Evolutionary conservation across 345 rosid genomes (phyloP).

Genomic region (Populus alba): DNA sequence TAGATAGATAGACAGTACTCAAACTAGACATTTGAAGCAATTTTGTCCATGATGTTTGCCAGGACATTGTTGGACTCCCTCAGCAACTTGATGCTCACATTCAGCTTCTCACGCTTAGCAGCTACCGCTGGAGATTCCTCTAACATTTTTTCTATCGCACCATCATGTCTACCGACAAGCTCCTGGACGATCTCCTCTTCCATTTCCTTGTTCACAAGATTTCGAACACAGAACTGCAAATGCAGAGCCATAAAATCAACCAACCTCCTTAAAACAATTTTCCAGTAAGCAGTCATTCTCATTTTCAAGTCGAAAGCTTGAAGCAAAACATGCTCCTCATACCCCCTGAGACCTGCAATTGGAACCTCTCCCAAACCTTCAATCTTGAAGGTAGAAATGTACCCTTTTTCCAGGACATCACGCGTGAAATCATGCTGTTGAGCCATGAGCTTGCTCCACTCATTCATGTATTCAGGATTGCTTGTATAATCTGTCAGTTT

Average conservation of each 20-base stretch:
- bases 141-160: too few species aligned
- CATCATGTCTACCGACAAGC: constrained; percentile 8
- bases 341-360: not conserved
- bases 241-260: constrained; percentile 30
- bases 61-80: too few species aligned
- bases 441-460: constrained; percentile 26
- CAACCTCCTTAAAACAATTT: constrained; percentile 24
- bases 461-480: constrained; percentile 27
- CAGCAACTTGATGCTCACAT: too few species aligned
- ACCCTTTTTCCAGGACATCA: not conserved
- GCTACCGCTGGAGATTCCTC: too few species aligned
- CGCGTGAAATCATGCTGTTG: constrained; percentile 2
- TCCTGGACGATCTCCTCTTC: constrained; percentile 26
- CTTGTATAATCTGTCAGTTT: constrained; percentile 37
- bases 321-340: not conserved
- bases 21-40: too few species aligned
- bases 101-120: too few species aligned
- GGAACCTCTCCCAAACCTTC: constrained; percentile 20
- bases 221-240: constrained; percentile 18
- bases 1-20: too few species aligned
- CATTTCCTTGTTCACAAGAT: constrained; percentile 20
- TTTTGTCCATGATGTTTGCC: too few species aligned
- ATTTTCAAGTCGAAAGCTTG: constrained; percentile 17
- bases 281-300: constrained; percentile 27
- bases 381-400: not conserved